Evolutionary conservation across 1,284 basidiomycete species (phyloP), one percentile per base, ranked within the genome.

Genomic region (Malassezia arunalokei): DNA sequence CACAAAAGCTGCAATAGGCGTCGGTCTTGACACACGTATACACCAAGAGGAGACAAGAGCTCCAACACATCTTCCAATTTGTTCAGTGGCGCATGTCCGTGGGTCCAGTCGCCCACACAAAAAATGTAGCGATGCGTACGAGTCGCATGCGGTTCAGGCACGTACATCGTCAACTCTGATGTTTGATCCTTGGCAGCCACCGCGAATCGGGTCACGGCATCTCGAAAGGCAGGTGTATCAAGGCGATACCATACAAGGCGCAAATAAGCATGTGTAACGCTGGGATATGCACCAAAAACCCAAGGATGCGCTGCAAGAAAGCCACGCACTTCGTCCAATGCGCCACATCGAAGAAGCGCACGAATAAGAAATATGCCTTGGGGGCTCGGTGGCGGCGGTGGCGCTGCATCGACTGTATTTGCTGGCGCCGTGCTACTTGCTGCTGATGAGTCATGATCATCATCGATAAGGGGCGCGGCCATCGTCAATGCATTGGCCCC

Each of bases 261-360:
- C 35, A 66, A 59, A 47, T 67, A 71, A 0, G 94, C 76, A 71
- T 94, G 89, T 1, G 88, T 85, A 40, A 96, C 78, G 60, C 86
- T 83, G 3, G 85, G 82, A 48, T 61, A 81, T 17, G 84, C 82
- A 59, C 87, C 83, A 30, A 86, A 81, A 41, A 94, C 76, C 85
- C 88, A 91, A 3, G 86, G 86, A 68, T 83, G 89, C 65, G 83
- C 83, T 27, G 83, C 81, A 59, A 98, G 76, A 53, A 96, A 80
- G 33, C 82, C 81, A 43, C 89, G 75, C 8, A 86, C 82, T 9
- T 86, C 82, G 43, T 82, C 80, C 33, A 92, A 66, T 28, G 86
- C 84, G 14, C 94, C 94, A 39, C 96, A 77, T 32, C 86, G 79
- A 24, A 99, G 81, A 30, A 96, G 77, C n/a, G 87, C 86, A 33